Base-by-base conservation (phyloP, 2,329 filamentous ascomycete genomes). In the Cordyceps farinosa region DNA sequence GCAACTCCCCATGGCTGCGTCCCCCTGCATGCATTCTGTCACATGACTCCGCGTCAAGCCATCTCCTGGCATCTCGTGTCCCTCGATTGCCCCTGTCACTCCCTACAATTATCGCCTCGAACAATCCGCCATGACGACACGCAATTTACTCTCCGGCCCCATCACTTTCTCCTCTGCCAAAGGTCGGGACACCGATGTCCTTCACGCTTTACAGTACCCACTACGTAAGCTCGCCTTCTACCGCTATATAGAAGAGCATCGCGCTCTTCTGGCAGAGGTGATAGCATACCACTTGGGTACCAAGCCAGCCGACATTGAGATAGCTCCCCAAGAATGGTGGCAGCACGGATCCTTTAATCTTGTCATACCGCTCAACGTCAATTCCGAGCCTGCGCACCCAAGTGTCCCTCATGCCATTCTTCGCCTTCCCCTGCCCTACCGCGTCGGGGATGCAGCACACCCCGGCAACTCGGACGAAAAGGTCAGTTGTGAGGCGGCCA, bases 391-490 rank as follows among this genome's bases (percentile, higher is more conserved):
- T 36, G 36, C 9, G 56, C 48, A 15, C 17, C 34, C 64, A 65
- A 69, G 10, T 34, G 15, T 32, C 0, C 58, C 48, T 0, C 9
- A 34, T 57, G 53, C 22, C n/a, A 62, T 71, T 13, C 66, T 74
- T 50, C 69, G 70, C 32, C 70, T 74, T 59, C 70, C 75, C 58
- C 63, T 76, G 64, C 73, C 73, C 36, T 73, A 73, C 66, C 74
- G 74, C 55, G 66, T 77, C 7, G 77, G 77, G 15, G 78, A 80
- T 59, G 62, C 60, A n/a, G 62, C 50, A 22, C 3, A 75, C 17
- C 66, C 66, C 9, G 77, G 76, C 8, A 78, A 74, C 55, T 71
- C 71, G 17, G 74, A 80, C 42, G 77, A 80, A 67, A 79, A 80
- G 69, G 30, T 79, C 2, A 66, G 71, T 15, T 69, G 69, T 64